phyloP scores from a whole-genome alignment of 78 protist genomes.

The Dictyostelium brefeldianum region DNA sequence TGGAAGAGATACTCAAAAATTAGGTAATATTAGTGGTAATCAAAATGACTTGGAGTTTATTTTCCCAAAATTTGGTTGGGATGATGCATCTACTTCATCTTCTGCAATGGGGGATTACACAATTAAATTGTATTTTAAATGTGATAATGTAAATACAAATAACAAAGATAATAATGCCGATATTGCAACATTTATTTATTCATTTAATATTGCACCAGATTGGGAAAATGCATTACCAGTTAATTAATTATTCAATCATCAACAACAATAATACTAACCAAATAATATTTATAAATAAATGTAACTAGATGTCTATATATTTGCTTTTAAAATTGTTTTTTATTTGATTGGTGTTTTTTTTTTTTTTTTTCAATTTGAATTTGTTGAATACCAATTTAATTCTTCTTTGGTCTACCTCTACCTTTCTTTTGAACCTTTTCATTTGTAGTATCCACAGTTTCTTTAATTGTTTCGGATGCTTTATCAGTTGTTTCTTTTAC shows the following conservation, averaged over 20 bases:
- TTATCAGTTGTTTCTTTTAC: not conserved
- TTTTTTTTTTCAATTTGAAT: not conserved
- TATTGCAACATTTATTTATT: not conserved
- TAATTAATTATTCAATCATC: not conserved
- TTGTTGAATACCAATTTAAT: not conserved
- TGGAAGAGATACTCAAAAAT: conserved; percentile 5
- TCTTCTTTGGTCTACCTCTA: conserved; percentile 40
- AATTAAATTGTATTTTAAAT: conserved; percentile 16
- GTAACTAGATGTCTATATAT: not conserved
- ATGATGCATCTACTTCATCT: not conserved
- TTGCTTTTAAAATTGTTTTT: not conserved
- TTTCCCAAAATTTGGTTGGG: conserved; percentile 20
- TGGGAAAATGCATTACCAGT: conserved; percentile 13
- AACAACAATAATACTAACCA: not conserved
- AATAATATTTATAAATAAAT: not conserved
- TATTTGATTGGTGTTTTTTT: not conserved
- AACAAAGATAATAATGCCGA: not conserved
- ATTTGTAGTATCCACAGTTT: not conserved
- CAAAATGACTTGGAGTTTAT: not conserved
- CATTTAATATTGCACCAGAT: conserved; percentile 5
- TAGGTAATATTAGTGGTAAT: not conserved
- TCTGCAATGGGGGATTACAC: conserved; percentile 16
- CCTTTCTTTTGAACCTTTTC: conserved; percentile 32
- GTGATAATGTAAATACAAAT: not conserved
- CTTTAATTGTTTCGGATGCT: conserved; percentile 8